Base-by-base conservation (phyloP, 352 stramenopile species). In the Plasmopara viticola region DNA sequence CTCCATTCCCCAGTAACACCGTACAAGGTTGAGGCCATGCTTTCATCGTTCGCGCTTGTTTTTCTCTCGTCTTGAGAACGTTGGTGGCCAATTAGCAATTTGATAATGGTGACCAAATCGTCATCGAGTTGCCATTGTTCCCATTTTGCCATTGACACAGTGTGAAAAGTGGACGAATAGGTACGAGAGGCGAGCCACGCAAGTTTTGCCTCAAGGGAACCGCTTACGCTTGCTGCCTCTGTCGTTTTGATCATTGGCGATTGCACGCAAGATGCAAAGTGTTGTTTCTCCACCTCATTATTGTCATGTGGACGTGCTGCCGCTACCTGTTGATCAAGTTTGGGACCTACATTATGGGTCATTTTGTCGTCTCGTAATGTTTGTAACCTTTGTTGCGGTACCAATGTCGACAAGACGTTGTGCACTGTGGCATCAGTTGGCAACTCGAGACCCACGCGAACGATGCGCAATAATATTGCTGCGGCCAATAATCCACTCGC, bases 81-180 rank as follows among this genome's bases (percentile, higher is more conserved):
- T 30, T 34, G 38, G 56, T 39, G 29, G 13, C 67, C 41, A 1
- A 80, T 44, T 12, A 65, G 40, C 14, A n/a, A 17, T 14, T 51
- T 51, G 20, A 76, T 60, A 41, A 81, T 68, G 6, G 46, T 42
- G 40, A 63, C 45, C 18, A 84, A 56, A 5, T 56, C 62, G 25
- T 63, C 55, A 58, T 80, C 62, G 6, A 85, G 46, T 12, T 46
- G 40, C 71, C 72, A 86, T 29, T 68, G 58, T 14, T 70, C 44
- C 74, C 74, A 86, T 13, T 68, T 81, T 38, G 71, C 69, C 17
- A 67, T 56, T 14, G 74, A 72, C 1, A 86, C 57, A 18, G 45
- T 41, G 14, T 65, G 56, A 51, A 86, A 83, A 34, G 64, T 70
- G 20, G 69, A 78, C 18, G 69, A 78, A 41, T 67, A 79, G n/a